A percentile compares a stretch with the other conserved stretches of the same genome.
Conservation (phyloP, 306 rosid genomes). For the Ammopiptanthus mongolicus region DNA sequence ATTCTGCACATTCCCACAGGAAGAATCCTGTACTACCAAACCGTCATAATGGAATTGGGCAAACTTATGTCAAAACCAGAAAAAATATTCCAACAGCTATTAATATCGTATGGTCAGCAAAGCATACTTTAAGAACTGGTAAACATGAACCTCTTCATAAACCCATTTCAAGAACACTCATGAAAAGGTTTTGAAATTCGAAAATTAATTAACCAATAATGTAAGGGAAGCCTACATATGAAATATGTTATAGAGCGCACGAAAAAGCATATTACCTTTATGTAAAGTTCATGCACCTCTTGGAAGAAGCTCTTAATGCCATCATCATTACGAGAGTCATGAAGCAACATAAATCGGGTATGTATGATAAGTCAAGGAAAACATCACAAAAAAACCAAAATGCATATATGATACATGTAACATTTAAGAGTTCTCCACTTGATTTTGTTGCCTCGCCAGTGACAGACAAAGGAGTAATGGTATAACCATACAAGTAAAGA, state of each 20-base stretch:
- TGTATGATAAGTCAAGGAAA: slow-evolving; percentile 70
- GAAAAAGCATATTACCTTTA: slow-evolving; percentile 57
- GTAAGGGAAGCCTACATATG: not conserved
- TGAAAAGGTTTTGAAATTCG: not conserved
- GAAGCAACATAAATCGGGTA: slow-evolving; percentile 91
- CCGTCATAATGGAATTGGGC: not conserved
- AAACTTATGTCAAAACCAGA: not conserved
- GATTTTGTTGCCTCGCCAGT: slow-evolving; percentile 1
- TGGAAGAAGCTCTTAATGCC: slow-evolving; percentile 99
- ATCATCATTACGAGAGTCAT: slow-evolving; percentile 93
- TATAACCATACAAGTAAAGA: not conserved
- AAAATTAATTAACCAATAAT: not conserved
- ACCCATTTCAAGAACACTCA: not conserved
- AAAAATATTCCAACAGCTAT: not conserved
- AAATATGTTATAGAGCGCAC: not conserved
- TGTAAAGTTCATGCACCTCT: slow-evolving; percentile 95
- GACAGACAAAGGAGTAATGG: not conserved
- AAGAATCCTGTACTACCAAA: not conserved
- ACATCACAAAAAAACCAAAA: not conserved
- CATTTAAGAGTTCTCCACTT: not conserved
- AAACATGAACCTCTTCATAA: not conserved
- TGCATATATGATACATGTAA: not conserved
- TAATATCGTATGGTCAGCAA: not conserved
- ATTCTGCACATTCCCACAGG: not conserved
- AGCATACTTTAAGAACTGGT: not conserved